Percentiles rank a stretch among this genome's conserved stretches.
phyloP scores from a whole-genome alignment of 495 filamentous ascomycete genomes.

The Rostrohypoxylon terebratum region DNA sequence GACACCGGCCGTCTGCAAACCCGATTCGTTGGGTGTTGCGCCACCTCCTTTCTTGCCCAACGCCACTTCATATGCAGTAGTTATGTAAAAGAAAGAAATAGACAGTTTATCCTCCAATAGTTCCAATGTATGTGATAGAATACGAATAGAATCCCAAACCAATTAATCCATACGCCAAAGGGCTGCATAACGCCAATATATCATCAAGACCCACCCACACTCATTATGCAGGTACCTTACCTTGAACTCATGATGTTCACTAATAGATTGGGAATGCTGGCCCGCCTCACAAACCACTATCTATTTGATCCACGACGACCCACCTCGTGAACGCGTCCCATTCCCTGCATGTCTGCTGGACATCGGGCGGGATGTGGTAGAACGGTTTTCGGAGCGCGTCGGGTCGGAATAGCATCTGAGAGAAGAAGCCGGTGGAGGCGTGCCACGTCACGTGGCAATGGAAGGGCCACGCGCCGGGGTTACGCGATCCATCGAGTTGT shows the following conservation, averaged over 20 bases:
- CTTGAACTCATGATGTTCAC: background rate
- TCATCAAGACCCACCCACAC: background rate
- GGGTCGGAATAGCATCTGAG: slow-evolving; percentile 60
- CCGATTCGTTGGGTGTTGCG: background rate
- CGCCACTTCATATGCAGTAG: slow-evolving; percentile 16
- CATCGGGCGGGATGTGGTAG: slow-evolving; percentile 54
- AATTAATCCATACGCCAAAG: background rate
- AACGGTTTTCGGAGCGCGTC: slow-evolving; percentile 49
- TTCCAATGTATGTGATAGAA: background rate
- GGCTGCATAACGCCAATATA: background rate
- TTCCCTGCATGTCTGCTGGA: slow-evolving; percentile 59
- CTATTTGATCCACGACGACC: slow-evolving; percentile 66
- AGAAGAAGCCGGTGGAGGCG: slow-evolving; percentile 64
- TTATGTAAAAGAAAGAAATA: slow-evolving; percentile 11
- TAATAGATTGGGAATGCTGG: background rate
- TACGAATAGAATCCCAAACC: background rate
- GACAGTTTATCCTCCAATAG: no score
- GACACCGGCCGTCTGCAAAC: background rate
- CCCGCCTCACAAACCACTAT: slow-evolving; percentile 56
- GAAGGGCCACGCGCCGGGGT: slow-evolving; percentile 69
- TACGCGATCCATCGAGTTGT: slow-evolving; percentile 60
- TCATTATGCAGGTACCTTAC: no score
- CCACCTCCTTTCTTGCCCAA: background rate
- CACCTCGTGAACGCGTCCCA: slow-evolving; percentile 63
- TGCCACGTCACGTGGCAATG: slow-evolving; percentile 73